Evolutionary conservation across 148 eudicot species (phyloP), one percentile per base, ranked within the genome.

Genomic region (Dysphania ambrosioides): DNA sequence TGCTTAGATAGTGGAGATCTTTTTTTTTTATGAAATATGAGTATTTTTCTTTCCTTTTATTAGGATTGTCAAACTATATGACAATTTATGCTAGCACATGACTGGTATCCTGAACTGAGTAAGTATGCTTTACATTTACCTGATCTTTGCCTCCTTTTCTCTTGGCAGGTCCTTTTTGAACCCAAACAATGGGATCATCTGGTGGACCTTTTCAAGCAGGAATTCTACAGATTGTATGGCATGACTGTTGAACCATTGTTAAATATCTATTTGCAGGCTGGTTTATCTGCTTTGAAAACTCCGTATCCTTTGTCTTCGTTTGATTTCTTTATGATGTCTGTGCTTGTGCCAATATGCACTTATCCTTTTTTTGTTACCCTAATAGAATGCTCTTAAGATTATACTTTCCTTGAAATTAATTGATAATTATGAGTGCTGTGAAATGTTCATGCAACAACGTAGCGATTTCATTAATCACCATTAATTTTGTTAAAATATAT

Each of bases 221-320:
- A 96, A 78, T 96, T 96, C 82, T 96, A 87, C 86, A 89, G 73
- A 81, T 72, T 92, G 78, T 90, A 92, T 78, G 97, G 99, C 79
- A 96, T 96, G 97, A 96, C 97, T 65, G 89, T 85, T 36, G 97
- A 96, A 84, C 91, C 99, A 57, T 82, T 96, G 87, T 81, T 96
- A 83, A 90, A 90, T 79, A 90, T 96, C 47, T 96, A 90, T 83
- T 82, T 96, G 62, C 97, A 96, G 83, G 97, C 99, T 13, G 99
- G 99, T 76, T 80, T 96, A 75, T 96, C 99, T 77, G 99, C 97
- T 66, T 80, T 96, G 79, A 96, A 96, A 83, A 96, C 99, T 80
- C 97, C 97, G 99, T 96, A 96, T 96, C 99, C 99, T 81, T 86
- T 29, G n/a, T n/a, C n/a, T n/a, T n/a, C n/a, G n/a, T 62, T 66